Base-by-base conservation (phyloP, 257 asterid species). In the Sherardia arvensis region DNA sequence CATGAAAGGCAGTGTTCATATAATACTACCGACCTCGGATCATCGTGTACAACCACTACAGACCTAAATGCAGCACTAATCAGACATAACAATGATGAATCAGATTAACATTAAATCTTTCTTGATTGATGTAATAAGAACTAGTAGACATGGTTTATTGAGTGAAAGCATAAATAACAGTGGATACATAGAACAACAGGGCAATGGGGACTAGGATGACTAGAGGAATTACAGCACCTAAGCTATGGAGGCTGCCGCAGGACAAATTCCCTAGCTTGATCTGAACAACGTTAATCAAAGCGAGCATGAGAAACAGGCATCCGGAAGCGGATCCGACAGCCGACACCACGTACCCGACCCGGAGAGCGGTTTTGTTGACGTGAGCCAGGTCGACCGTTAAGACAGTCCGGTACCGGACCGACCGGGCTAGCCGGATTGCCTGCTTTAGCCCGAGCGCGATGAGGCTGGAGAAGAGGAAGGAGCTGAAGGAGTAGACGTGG, bases 381-480 rank as follows among this genome's bases (percentile, higher is more conserved):
- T 64, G 90, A 62, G 94, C 90, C 69, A 88, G 70, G 59, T 88
- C 96, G 36, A 91, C 38, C 1, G 82, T 69, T 71, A 88, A 78
- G 2, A 79, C 18, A 0, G 75, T 57, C 43, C 81, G 74, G 59
- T 75, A 65, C 62, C 78, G 88, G 60, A 75, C 74, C 43, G 77
- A 72, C 2, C 79, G 70, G 53, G 84, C 74, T 45, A 88, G 53
- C 53, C 94, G 59, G 43, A 76, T 70, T 47, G 84, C 96, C 81
- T 88, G 96, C 76, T 91, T 91, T 25, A 88, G 82, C 53, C 85
- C 87, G 74, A 91, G 40, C 1, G 96, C 95, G 10, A 80, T 76
- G 12, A 88, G 90, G 83, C 96, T 91, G 64, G 98, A 91, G 81
- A 88, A 91, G 26, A 91, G 95, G 76, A 86, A 91, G 71, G 86